phyloP scores from a whole-genome alignment of 768 basidiomycete genomes.

The Sutorius australiensis region DNA sequence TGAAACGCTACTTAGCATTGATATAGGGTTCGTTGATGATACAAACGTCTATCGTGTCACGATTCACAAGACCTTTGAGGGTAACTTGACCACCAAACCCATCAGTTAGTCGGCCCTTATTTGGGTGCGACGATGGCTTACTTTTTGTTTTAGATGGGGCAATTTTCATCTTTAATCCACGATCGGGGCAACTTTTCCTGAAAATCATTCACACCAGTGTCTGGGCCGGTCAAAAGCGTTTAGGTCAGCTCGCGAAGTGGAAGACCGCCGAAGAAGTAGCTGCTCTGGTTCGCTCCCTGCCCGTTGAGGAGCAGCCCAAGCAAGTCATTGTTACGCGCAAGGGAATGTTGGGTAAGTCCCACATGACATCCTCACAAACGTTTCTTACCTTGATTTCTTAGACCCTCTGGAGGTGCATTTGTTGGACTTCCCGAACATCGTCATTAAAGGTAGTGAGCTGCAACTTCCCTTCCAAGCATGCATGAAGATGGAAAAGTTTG shows the following conservation, averaged over 20 bases:
- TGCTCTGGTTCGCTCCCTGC: slow-evolving; percentile 91
- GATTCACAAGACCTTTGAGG: slow-evolving; percentile 99
- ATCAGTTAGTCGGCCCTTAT: slow-evolving; percentile 56
- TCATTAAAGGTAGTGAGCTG: slow-evolving; percentile 98
- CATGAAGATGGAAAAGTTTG: slow-evolving; percentile 99
- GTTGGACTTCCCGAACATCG: slow-evolving; percentile 99
- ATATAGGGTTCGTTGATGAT: slow-evolving; percentile 94
- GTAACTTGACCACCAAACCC: slow-evolving; percentile 98
- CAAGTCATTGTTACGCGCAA: slow-evolving; percentile 99
- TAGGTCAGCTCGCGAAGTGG: slow-evolving; percentile 99
- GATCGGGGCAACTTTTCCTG: slow-evolving; percentile 95
- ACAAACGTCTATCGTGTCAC: slow-evolving; percentile 99
- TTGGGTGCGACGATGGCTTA: not conserved
- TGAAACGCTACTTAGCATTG: slow-evolving; percentile 6
- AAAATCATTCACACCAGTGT: slow-evolving; percentile 99
- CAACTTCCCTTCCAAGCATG: slow-evolving; percentile 99
- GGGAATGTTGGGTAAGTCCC: slow-evolving; percentile 87
- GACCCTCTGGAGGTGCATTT: slow-evolving; percentile 97
- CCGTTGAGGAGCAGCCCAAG: slow-evolving; percentile 99
- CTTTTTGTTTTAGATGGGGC: slow-evolving; percentile 61
- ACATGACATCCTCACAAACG: not conserved
- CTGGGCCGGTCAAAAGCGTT: slow-evolving; percentile 99
- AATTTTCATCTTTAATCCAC: slow-evolving; percentile 99
- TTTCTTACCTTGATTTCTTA: slow-evolving; percentile 24
- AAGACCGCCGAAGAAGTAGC: slow-evolving; percentile 99